These are phyloP conservation scores for Talaromyces sp. DNA, from an alignment of 2,329 filamentous ascomycete genomes.

Conservation along the genomic window DNA sequence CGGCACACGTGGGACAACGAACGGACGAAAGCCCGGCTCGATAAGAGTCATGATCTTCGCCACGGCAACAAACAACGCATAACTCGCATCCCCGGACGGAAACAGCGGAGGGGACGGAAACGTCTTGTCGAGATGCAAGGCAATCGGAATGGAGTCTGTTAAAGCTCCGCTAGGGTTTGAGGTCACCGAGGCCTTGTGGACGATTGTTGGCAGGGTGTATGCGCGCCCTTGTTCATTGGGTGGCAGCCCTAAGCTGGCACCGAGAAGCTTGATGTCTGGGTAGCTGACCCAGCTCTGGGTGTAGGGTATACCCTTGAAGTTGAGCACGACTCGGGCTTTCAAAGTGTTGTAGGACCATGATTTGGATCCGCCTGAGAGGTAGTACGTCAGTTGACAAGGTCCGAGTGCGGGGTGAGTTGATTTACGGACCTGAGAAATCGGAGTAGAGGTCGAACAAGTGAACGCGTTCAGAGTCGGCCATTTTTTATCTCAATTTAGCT, in stretches of 20 bases:
- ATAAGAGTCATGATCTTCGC: background rate
- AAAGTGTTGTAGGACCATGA: conserved; percentile 11
- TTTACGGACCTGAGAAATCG: background rate
- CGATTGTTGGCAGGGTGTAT: background rate
- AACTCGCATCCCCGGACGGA: background rate
- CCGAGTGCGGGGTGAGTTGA: background rate
- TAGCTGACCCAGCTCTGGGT: conserved; percentile 7
- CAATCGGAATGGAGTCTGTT: background rate
- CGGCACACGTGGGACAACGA: background rate
- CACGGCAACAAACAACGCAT: background rate
- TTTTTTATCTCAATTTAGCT: background rate
- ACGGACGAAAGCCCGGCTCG: background rate
- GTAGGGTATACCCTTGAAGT: conserved; percentile 9
- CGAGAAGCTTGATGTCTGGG: conserved; percentile 1
- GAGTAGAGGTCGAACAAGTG: background rate
- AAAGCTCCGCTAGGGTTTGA: background rate
- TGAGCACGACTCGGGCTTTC: conserved; percentile 5
- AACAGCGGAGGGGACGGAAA: background rate
- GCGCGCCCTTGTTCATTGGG: background rate
- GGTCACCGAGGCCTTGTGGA: background rate
- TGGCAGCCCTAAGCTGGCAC: background rate
- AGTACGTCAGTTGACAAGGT: background rate
- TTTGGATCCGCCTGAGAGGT: conserved; percentile 1
- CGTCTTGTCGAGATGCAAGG: background rate
- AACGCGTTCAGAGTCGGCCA: background rate